Evolutionary conservation across 768 basidiomycete genomes (phyloP), one percentile per base, ranked within the genome.

Genomic region (Rossbeevera mucosa): DNA sequence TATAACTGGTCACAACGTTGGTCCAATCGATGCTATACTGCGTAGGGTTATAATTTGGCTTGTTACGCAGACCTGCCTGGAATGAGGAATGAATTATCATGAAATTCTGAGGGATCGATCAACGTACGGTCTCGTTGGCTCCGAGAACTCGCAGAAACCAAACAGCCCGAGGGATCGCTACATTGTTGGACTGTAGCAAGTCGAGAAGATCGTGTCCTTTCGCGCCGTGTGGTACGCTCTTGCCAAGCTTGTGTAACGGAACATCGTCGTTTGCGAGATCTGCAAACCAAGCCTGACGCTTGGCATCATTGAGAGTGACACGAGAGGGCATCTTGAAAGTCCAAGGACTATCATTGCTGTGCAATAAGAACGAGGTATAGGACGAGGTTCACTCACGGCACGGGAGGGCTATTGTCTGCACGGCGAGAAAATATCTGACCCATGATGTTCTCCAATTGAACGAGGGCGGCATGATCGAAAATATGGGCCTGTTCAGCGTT

Each of bases 101-200:
- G 46, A 45, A 28, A 8, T 2, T 54, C 1, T 21, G 30, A 36
- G 49, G 41, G 28, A 42, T 36, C 53, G n/a, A 30, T 20, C 21
- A 7, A 54, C 52, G 11, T 63, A 90, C 89, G 45, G 87, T 89
- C 70, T 94, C 91, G 59, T 92, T 91, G 18, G 86, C 89, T 22
- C 91, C 91, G 60, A 91, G 82, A 4, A 91, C 89, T 18, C 91
- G 80, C 24, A 93, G 74, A 64, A 92, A 88, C 91, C 91, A 94
- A 7, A 92, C 82, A 4, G 91, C 91, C 42, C 91, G 79, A 2
- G 86, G 77, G 29, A 91, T 86, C 6, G 85, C 86, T 24, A 93
- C 86, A 51, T 84, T 80, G 49, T 90, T 83, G 6, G 76, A 74
- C 50, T 92, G 87, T 26, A 94, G 69, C 40, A 92, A 72, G 54